Conservation (phyloP, 2,329 filamentous ascomycete genomes). For the Fusarium sp. region DNA sequence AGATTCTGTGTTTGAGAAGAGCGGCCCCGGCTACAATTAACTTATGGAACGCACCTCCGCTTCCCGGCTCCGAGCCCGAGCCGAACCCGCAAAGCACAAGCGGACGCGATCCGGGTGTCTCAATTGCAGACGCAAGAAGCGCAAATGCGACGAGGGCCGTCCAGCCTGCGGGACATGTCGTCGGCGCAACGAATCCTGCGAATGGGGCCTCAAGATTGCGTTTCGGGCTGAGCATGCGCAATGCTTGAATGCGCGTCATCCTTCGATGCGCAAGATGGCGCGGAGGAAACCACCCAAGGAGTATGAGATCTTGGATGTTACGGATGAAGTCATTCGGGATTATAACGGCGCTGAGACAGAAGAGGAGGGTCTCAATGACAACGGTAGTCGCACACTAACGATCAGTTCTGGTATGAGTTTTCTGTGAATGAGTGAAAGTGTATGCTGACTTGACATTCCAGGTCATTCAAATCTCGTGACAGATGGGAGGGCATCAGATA, state of each 20-base stretch:
- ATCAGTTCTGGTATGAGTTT: conserved; percentile 18
- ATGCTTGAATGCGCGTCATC: conserved; percentile 50
- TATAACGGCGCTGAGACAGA: conserved; percentile 49
- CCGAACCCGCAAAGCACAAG: conserved; percentile 47
- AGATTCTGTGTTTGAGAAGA: neutral
- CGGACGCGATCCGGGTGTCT: conserved; percentile 54
- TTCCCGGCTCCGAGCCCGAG: neutral
- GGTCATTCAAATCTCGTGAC: conserved; percentile 3
- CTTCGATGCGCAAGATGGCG: conserved; percentile 52
- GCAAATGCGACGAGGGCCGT: conserved; percentile 55
- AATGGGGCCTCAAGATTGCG: conserved; percentile 56
- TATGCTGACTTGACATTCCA: neutral
- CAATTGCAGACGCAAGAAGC: conserved; percentile 56
- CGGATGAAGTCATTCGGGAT: conserved; percentile 54
- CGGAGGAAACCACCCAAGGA: conserved; percentile 45
- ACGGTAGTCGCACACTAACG: conserved; percentile 1
- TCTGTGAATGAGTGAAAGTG: accelerated
- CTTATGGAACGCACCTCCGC: conserved; percentile 36
- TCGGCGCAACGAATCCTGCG: conserved; percentile 50
- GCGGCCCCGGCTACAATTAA: conserved; percentile 37
- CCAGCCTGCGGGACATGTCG: conserved; percentile 54
- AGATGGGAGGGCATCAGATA: neutral
- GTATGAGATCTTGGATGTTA: conserved; percentile 55
- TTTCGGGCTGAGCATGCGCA: conserved; percentile 55
- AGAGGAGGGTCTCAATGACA: conserved; percentile 31